Conservation (phyloP, 2,329 filamentous ascomycete species). For the Colletotrichum aenigma region DNA sequence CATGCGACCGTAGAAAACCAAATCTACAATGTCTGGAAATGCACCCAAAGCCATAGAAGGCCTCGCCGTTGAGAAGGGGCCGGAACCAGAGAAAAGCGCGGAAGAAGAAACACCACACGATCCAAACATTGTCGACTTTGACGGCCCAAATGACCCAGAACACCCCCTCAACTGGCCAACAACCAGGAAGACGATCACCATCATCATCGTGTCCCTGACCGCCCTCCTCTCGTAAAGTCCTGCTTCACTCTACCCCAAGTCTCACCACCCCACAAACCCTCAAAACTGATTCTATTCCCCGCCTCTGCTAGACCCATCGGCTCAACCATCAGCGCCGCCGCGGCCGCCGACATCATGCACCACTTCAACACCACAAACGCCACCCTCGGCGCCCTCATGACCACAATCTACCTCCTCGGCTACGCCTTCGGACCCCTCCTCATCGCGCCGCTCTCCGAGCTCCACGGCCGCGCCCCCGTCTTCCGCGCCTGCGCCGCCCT, state of each 20-base stretch:
- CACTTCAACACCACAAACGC: constrained; percentile 56
- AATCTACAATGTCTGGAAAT: background rate
- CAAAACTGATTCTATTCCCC: background rate
- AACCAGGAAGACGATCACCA: constrained; percentile 59
- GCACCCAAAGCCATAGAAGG: background rate
- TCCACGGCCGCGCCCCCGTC: constrained; percentile 48
- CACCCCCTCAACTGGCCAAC: constrained; percentile 62
- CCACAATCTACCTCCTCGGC: constrained; percentile 55
- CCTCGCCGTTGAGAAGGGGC: background rate
- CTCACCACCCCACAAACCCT: background rate
- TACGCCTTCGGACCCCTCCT: constrained; percentile 52
- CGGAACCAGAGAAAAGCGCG: background rate
- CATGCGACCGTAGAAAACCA: background rate
- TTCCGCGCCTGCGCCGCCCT: constrained; percentile 45
- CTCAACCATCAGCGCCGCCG: constrained; percentile 61
- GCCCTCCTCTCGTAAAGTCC: constrained; percentile 43
- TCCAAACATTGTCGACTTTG: constrained; percentile 49
- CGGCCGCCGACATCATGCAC: constrained; percentile 50
- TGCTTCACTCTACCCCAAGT: constrained; percentile 21
- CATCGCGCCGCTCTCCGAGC: constrained; percentile 53
- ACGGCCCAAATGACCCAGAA: constrained; percentile 54
- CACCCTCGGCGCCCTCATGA: constrained; percentile 34
- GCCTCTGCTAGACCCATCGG: constrained; percentile 42
- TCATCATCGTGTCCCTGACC: constrained; percentile 48
- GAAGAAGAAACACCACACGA: background rate